phyloP scores from a whole-genome alignment of 2,329 filamentous ascomycete species.

The Hymenoscyphus salicellus region DNA sequence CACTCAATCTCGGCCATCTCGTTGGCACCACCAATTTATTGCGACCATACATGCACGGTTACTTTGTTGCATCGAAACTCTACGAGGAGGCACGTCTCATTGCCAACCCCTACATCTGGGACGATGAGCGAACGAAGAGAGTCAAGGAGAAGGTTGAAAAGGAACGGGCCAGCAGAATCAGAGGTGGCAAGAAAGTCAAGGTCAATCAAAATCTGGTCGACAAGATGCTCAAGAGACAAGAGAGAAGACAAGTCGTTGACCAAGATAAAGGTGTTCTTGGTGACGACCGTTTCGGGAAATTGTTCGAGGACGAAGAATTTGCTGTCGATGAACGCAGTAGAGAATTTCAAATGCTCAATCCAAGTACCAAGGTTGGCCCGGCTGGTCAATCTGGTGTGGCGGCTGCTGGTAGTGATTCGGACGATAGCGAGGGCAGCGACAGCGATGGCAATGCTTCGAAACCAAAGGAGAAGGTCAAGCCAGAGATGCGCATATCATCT shows the following conservation, averaged over 20 bases:
- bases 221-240: constrained; percentile 65
- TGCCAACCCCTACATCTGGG: constrained; percentile 88
- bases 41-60: constrained; percentile 97
- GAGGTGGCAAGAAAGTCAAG: constrained; percentile 95
- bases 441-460: constrained; percentile 40
- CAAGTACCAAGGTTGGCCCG: constrained; percentile 62
- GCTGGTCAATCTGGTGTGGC: constrained; percentile 38
- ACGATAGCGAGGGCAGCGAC: constrained; percentile 46
- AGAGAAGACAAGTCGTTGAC: constrained; percentile 57
- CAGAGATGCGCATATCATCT: constrained; percentile 66
- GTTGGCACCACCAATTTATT: constrained; percentile 87
- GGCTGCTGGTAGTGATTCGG: constrained; percentile 38
- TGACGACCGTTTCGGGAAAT: constrained; percentile 79
- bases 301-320: constrained; percentile 94
- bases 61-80: constrained; percentile 90
- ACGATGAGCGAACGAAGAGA: constrained; percentile 86
- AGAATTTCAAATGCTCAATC: constrained; percentile 87
- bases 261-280: constrained; percentile 65
- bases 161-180: constrained; percentile 89
- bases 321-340: constrained; percentile 82
- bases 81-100: constrained; percentile 95
- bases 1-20: constrained; percentile 82
- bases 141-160: constrained; percentile 96
- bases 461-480: constrained; percentile 32
- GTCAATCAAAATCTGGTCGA: constrained; percentile 83